Evolutionary conservation across 345 rosid genomes (phyloP), one percentile per base, ranked within the genome.

Genomic region (Noccaea bulbosa): DNA sequence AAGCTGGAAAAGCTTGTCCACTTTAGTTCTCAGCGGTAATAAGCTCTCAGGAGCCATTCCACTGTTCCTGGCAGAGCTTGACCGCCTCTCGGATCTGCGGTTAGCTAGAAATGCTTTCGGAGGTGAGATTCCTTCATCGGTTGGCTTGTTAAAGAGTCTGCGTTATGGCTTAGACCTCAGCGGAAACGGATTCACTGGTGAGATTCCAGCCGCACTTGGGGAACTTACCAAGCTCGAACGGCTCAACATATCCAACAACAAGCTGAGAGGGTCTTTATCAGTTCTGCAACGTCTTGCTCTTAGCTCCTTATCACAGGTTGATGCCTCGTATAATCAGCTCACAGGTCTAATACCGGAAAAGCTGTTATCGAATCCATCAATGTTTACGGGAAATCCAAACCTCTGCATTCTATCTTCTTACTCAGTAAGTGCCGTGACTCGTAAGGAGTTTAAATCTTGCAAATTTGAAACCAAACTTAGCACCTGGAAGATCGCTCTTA

Each of bases 181-280:
- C 75, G 76, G 72, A 27, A 88, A 84, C 38, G 78, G 81, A n/a
- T 75, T 92, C 46, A 82, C 33, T 0, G 95, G 95, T 69, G 62
- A 77, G 74, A 81, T 90, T 77, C 96, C 98, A 57, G 11, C 59
- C 2, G 63, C 39, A 16, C 34, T 92, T 34, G 86, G 80, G 68
- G 48, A 46, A 44, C 73, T 92, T 77, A 44, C 11, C 74, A 70
- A 61, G 67, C 83, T 92, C 2, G 71, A 70, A 67, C 78, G 10
- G 37, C 82, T 92, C 72, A 91, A 92, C 68, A 44, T 89, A 58
- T 87, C 98, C 37, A 45, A 69, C 78, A 92, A 92, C 75, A 88
- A 82, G 74, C 83, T 92, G 62, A 81, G 84, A 5, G 98, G 98
- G 43, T 62, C 77, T 59, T 52, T 92, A 72, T 76, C 72, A 0